phyloP scores from a whole-genome alignment of 768 basidiomycete genomes.

The Suillus americanus region DNA sequence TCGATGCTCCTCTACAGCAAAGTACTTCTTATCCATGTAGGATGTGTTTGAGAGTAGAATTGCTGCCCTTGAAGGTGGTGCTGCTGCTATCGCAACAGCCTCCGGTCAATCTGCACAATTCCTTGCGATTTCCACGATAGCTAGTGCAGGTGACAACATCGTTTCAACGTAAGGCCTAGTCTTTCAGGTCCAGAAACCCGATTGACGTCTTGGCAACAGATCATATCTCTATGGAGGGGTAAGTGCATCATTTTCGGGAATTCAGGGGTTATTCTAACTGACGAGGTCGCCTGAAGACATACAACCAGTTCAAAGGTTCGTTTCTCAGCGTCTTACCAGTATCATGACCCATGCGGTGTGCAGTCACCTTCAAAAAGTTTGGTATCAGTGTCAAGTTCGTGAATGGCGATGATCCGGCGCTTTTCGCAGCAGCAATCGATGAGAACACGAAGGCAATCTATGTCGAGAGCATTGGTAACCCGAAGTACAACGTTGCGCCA shows the following conservation, averaged over 20 bases:
- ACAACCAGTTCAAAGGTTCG: constrained; percentile 62
- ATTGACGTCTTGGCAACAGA: constrained; percentile 21
- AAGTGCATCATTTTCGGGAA: constrained; percentile 18
- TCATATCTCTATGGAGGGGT: constrained; percentile 63
- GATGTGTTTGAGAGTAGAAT: constrained; percentile 68
- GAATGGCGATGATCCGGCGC: constrained; percentile 41
- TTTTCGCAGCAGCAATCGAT: constrained; percentile 54
- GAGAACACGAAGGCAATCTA: constrained; percentile 58
- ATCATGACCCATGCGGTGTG: background rate
- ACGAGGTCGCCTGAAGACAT: constrained; percentile 39
- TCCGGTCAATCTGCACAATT: constrained; percentile 67
- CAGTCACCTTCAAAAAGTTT: constrained; percentile 54
- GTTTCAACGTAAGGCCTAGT: constrained; percentile 46
- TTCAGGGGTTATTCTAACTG: background rate
- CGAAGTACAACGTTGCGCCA: constrained; percentile 53
- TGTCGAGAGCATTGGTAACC: constrained; percentile 64
- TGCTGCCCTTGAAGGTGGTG: constrained; percentile 63
- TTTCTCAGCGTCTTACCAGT: background rate
- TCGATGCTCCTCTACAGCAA: too few relatives aligned
- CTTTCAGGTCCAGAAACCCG: too few relatives aligned
- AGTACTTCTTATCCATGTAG: constrained; percentile 23
- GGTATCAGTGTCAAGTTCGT: constrained; percentile 59
- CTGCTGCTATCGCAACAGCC: constrained; percentile 53
- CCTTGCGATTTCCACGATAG: constrained; percentile 54
- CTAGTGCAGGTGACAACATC: constrained; percentile 61